A percentile compares a stretch with the other conserved stretches of the same genome.
Evolutionary conservation across 2,329 filamentous ascomycete species (phyloP).

Genomic region (Myriosclerotinia curreyana): DNA sequence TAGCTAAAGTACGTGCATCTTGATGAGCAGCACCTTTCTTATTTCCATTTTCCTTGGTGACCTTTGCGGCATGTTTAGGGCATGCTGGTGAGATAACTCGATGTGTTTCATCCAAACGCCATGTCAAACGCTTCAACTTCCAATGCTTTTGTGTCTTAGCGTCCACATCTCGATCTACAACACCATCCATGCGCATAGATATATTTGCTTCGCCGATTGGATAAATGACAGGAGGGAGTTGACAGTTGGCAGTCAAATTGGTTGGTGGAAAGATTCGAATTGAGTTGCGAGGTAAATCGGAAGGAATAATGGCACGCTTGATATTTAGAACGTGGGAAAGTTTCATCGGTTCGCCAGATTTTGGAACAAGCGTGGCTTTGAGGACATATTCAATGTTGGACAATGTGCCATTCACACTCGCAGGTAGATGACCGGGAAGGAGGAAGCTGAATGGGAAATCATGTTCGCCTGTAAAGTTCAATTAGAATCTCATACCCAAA

Average conservation of each 20-base stretch:
- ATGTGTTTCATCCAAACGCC: slow-evolving; percentile 87
- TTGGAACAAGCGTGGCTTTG: slow-evolving; percentile 61
- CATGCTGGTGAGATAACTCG: slow-evolving; percentile 79
- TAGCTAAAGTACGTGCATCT: slow-evolving; percentile 73
- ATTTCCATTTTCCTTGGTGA: slow-evolving; percentile 40
- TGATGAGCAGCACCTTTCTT: slow-evolving; percentile 70
- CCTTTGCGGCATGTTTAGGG: slow-evolving; percentile 64
- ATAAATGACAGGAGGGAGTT: slow-evolving; percentile 79
- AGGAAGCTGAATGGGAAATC: slow-evolving; percentile 86
- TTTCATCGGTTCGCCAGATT: slow-evolving; percentile 60
- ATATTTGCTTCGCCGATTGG: slow-evolving; percentile 80
- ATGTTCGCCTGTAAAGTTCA: slow-evolving; percentile 54
- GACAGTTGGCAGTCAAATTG: slow-evolving; percentile 82
- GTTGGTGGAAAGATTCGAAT: slow-evolving; percentile 95
- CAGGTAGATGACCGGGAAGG: slow-evolving; percentile 80
- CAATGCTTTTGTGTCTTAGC: slow-evolving; percentile 74
- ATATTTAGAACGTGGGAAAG: slow-evolving; percentile 68
- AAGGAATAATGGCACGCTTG: slow-evolving; percentile 70
- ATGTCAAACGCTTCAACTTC: slow-evolving; percentile 87
- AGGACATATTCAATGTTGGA: slow-evolving; percentile 77
- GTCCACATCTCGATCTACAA: slow-evolving; percentile 66
- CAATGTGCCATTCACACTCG: slow-evolving; percentile 71
- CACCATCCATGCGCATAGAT: slow-evolving; percentile 78
- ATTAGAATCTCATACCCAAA: background rate
- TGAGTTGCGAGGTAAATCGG: slow-evolving; percentile 79